Conservation (phyloP, 805 yeast species). For the Zygosaccharomyces gambellarensis region DNA sequence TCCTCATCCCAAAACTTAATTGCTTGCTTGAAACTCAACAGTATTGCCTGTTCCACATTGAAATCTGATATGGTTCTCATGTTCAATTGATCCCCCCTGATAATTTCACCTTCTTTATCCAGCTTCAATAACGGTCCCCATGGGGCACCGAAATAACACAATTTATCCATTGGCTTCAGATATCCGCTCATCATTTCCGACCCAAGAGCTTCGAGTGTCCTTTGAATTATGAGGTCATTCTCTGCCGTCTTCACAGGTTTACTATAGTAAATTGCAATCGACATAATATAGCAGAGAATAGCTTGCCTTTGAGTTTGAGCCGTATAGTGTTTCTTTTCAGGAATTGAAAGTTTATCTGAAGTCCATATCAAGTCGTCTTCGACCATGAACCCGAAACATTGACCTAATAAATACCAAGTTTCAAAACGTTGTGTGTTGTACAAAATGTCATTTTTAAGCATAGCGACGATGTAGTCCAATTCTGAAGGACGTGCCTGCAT, state of each 20-base stretch:
- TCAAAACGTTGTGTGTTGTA: constrained; percentile 68
- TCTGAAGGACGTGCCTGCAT: constrained; percentile 82
- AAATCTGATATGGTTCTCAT: constrained; percentile 23
- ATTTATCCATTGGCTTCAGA: constrained; percentile 59
- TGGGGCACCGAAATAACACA: constrained; percentile 42
- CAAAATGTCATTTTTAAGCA: constrained; percentile 61
- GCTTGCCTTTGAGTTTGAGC: constrained; percentile 66
- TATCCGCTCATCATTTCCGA: constrained; percentile 45
- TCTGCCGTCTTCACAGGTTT: constrained; percentile 10
- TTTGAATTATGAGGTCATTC: constrained; percentile 15
- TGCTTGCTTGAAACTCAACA: constrained; percentile 23
- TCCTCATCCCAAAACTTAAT: constrained; percentile 24
- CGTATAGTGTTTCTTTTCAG: constrained; percentile 55
- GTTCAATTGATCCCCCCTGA: constrained; percentile 8
- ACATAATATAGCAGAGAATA: constrained; percentile 69
- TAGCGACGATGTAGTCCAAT: constrained; percentile 63
- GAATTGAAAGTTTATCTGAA: constrained; percentile 66
- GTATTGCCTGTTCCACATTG: constrained; percentile 30
- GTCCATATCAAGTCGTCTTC: constrained; percentile 94
- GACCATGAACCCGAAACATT: constrained; percentile 67
- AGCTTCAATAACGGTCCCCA: constrained; percentile 15
- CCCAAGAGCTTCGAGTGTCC: constrained; percentile 24
- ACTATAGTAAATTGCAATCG: constrained; percentile 29
- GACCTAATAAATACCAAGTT: constrained; percentile 81
- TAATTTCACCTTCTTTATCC: constrained; percentile 18